Evolutionary conservation across 768 basidiomycete species (phyloP), one percentile per base, ranked within the genome.

Genomic region (Boletales sp.): DNA sequence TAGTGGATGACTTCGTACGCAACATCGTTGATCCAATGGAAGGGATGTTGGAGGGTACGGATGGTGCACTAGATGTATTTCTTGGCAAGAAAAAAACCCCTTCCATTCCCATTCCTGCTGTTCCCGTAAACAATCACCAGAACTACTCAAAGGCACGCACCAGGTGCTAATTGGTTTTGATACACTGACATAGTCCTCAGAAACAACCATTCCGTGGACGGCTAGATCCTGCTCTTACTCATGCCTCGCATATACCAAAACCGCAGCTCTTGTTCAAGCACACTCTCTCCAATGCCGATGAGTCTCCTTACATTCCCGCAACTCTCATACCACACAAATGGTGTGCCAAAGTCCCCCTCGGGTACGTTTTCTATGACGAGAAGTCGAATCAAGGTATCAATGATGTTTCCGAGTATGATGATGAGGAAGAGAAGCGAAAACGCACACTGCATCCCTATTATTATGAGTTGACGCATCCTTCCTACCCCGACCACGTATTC

Each of bases 1-100:
- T 94, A 4, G 69, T 90, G 30, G 94, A 97, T 64, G 82, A 81
- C 55, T 95, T 93, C 65, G 80, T 87, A 56, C 74, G 81, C 15
- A 67, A 81, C 18, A 77, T 95, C 2, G 86, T 90, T n/a, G 90
- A 93, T 61, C 73, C 82, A 0, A 80, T 95, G 76, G 95, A 99
- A 64, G 77, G 79, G 41, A 66, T 97, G 45, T 68, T 97, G 51
- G 97, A 98, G 69, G 77, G 82, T 45, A 88, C 91, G 5, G 94
- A 97, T 63, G 85, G 82, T 9, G 83, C 82, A 55, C 68, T 99
- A 34, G 95, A 98, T 60, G 81, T 87, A 55, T 80, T 79, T 55
- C 73, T 82, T 35, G 92, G 92, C 5, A 73, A 78, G 53, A 82
- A 74, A 46, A 92, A 86, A 67, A 73, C 79, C 0, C 80, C 84